Evolutionary conservation across 805 yeast genomes (phyloP), one percentile per base, ranked within the genome.

Genomic region (Jamesozyma gamospora): DNA sequence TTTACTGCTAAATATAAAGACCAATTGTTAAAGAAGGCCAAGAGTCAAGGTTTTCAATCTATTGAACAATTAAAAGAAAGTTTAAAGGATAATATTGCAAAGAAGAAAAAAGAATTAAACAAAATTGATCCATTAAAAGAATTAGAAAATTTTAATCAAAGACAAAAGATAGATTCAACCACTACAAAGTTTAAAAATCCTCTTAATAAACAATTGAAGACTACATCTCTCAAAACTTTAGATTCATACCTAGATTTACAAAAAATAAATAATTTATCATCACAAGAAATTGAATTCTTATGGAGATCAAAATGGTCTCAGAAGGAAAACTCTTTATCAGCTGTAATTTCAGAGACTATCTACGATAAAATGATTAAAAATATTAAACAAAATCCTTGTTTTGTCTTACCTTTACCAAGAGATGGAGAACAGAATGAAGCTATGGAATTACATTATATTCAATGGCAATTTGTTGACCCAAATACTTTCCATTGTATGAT

Each of bases 401-500:
- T 92, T 62, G 80, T 92, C n/a, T 69, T 92, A 18, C 98, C 98
- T 0, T 64, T 92, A 40, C 95, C 96, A 4, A 75, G 79, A 49
- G 75, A 67, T 9, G 55, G 57, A 4, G 72, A 68, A 4, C 49
- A 60, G 8, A 61, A 55, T 3, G 65, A 64, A 19, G 79, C 77
- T 42, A 64, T 68, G 53, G 98, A 92, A 63, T 71, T 92, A 64
- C 96, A 92, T 56, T 86, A 82, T 58, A 76, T 88, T 17, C 97
- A 92, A 64, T 92, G 98, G 98, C 70, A 77, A 15, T 84, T 86
- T 58, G 88, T 82, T 12, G 95, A 90, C 1, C 79, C 83, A 13
- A 51, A 76, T 32, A 88, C 96, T 2, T 69, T 84, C 1, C 96
- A 92, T 63, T 85, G 94, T 56, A 72, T 92, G 72, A 69, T 92